Evolutionary conservation across 2,329 filamentous ascomycete species (phyloP), one percentile per base, ranked within the genome.

Genomic region (Penicillium sp.): DNA sequence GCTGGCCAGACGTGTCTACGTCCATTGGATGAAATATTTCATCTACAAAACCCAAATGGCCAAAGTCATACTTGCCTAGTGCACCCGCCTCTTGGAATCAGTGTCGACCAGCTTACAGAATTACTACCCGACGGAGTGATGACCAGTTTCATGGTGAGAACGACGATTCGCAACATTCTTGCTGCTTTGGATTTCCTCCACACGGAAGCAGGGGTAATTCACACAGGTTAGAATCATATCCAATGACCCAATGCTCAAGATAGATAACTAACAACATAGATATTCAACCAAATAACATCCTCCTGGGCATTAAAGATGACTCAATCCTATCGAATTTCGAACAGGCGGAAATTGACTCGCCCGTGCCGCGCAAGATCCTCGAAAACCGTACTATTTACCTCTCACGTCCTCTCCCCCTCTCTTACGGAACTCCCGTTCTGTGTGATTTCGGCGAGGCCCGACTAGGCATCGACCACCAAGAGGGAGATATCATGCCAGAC

Each of bases 381-480:
- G 48, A 42, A 6, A 48, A 58, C n/a, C 49, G 57, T 17, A 48
- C 27, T 15, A 58, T 59, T 29, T 60, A 63, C 31, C 32, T 27
- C 16, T 54, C 54, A 11, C 50, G 51, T 17, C 47, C 35, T 15
- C 30, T 58, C 10, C 48, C 51, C 17, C 7, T 45, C n/a, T 40
- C 25, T 13, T 32, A 35, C 4, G 49, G 48, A 4, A 30, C 40
- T 7, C 56, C 57, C 3, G 44, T 57, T 17, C 37, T 63, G 6
- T 55, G 51, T 32, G 57, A 60, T 20, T 49, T 62, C 36, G 57
- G 57, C 2, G 47, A 57, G 30, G 54, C 55, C 14, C 43, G 47
- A 32, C 17, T 57, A 4, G 50, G 46, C 6, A 32, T 37, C 8
- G 26, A 42, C 15, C 34, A 32, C 5, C 40, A 52, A 18, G 39